These are phyloP conservation scores for Trifolium dubium DNA, from an alignment of 306 rosid species.

Conservation along the genomic window DNA sequence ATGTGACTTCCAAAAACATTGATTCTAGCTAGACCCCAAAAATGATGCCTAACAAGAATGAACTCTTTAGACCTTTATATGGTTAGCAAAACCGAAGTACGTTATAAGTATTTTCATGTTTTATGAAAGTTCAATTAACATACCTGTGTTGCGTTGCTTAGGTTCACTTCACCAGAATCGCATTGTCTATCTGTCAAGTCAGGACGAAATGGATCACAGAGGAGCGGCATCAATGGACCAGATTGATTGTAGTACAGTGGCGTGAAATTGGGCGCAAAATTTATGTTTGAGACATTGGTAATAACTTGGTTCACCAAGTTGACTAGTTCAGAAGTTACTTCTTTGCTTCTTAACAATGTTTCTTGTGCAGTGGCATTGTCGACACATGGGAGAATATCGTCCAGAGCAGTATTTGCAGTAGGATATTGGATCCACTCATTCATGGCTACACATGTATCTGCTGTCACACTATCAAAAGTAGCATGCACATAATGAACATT, in stretches of 20 bases:
- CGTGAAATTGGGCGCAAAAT: slow-evolving; percentile 51
- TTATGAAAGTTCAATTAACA: neutral
- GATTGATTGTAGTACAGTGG: slow-evolving; percentile 80
- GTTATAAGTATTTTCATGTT: neutral
- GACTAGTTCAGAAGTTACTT: slow-evolving; percentile 70
- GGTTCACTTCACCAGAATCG: slow-evolving; percentile 54
- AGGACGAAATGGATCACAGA: slow-evolving; percentile 74
- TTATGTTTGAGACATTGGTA: slow-evolving; percentile 56
- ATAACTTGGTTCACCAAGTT: slow-evolving; percentile 64
- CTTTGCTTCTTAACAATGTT: slow-evolving; percentile 61
- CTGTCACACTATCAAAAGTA: slow-evolving; percentile 62
- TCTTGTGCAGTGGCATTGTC: slow-evolving; percentile 76
- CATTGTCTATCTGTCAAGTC: slow-evolving; percentile 63
- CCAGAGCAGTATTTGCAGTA: slow-evolving; percentile 70
- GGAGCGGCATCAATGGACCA: slow-evolving; percentile 70
- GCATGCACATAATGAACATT: slow-evolving; percentile 5
- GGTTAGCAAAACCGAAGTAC: neutral
- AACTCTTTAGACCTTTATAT: neutral
- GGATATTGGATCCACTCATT: slow-evolving; percentile 84
- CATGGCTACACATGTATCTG: slow-evolving; percentile 89
- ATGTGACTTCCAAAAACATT: neutral
- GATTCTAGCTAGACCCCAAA: neutral
- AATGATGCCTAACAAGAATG: neutral
- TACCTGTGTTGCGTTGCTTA: slow-evolving; percentile 69
- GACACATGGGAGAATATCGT: slow-evolving; percentile 83